These are phyloP conservation scores for Dictyostelium firmibasis DNA, from an alignment of 78 protist species.

Conservation along the genomic window DNA sequence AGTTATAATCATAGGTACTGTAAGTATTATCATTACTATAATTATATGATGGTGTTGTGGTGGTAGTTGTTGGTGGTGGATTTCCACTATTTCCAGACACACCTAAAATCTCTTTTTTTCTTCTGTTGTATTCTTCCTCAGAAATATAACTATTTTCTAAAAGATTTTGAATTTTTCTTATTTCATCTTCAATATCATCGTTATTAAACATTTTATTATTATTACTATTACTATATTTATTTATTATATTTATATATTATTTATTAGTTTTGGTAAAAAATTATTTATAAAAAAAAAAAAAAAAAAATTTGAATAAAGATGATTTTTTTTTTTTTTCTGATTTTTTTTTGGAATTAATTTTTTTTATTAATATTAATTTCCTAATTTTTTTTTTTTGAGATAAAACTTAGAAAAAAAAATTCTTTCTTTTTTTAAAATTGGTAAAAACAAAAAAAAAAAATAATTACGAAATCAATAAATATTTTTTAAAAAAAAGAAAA, in stretches of 20 bases:
- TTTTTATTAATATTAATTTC: no score
- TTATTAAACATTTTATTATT: background rate
- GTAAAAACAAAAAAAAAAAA: no score
- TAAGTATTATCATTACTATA: background rate
- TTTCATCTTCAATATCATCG: background rate
- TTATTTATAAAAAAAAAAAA: background rate
- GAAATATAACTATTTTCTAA: background rate
- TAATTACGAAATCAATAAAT: no score
- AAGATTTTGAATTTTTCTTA: constrained; percentile 13
- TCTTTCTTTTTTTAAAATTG: no score
- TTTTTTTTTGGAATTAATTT: no score
- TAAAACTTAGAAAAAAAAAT: no score
- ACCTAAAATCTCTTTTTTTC: background rate
- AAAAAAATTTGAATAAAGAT: no score
- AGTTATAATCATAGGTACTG: background rate
- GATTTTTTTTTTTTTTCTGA: no score
- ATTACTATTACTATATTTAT: background rate
- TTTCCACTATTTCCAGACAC: background rate
- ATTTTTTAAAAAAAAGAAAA: no score
- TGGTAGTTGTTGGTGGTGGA: background rate
- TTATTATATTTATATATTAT: background rate
- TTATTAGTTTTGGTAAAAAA: no score
- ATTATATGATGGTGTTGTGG: background rate
- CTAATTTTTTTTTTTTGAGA: no score
- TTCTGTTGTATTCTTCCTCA: constrained; percentile 10